These are phyloP conservation scores for Zasmidium citrigriseum DNA, from an alignment of 2,329 filamentous ascomycete species.

Conservation along the genomic window DNA sequence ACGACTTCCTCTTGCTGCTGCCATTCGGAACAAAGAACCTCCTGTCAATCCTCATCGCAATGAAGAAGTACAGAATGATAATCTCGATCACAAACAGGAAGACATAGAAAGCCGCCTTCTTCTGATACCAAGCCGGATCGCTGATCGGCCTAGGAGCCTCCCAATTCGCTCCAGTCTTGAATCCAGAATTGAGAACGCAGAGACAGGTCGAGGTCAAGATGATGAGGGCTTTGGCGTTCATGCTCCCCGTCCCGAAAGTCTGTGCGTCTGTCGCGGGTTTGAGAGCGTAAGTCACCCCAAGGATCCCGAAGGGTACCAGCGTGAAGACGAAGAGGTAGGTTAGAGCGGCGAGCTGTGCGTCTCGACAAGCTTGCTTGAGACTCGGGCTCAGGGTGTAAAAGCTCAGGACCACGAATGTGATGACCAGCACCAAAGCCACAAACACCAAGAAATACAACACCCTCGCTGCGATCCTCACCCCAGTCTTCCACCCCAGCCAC, in stretches of 20 bases:
- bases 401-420: constrained; percentile 30
- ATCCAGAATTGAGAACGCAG: constrained; percentile 26
- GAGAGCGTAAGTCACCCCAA: constrained; percentile 19
- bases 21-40: constrained; percentile 33
- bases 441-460: constrained; percentile 14
- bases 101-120: constrained; percentile 32
- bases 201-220: constrained; percentile 22
- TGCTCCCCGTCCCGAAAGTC: constrained; percentile 23
- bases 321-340: constrained; percentile 29
- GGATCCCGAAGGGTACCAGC: constrained; percentile 24
- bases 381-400: constrained; percentile 31
- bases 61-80: constrained; percentile 30
- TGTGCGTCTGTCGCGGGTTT: constrained; percentile 14
- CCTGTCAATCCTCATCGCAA: constrained; percentile 27
- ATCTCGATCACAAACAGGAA: constrained; percentile 34
- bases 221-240: constrained; percentile 22
- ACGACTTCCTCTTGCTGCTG: constrained; percentile 25
- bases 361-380: constrained; percentile 14
- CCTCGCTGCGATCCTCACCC: constrained; percentile 13
- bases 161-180: constrained; percentile 31
- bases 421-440: constrained; percentile 26
- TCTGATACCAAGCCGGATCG: constrained; percentile 34
- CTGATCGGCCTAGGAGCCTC: constrained; percentile 21
- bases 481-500: constrained; percentile 30
- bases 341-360: constrained; percentile 24